Evolutionary conservation across 495 filamentous ascomycete species (phyloP), one percentile per base, ranked within the genome.

Genomic region (Echria macrotheca): DNA sequence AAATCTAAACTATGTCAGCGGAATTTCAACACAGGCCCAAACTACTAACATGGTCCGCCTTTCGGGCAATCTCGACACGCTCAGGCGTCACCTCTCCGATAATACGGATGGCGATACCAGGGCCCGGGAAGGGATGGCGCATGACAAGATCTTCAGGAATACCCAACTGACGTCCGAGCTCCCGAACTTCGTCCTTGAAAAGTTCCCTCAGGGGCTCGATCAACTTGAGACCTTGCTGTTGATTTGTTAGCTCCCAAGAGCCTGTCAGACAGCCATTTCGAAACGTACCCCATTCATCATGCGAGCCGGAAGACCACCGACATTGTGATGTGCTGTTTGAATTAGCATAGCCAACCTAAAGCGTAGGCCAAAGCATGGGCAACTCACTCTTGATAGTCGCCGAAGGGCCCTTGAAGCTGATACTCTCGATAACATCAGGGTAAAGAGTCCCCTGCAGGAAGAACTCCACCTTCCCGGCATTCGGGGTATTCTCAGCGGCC

Each of bases 251-350:
- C n/a, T n/a, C n/a, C n/a, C n/a, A n/a, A n/a, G n/a, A n/a, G n/a
- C n/a, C n/a, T n/a, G n/a, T n/a, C n/a, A n/a, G n/a, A n/a, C n/a
- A n/a, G n/a, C n/a, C n/a, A n/a, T n/a, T n/a, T n/a, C n/a, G n/a
- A n/a, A n/a, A n/a, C n/a, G n/a, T n/a, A n/a, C n/a, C n/a, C n/a
- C n/a, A n/a, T n/a, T n/a, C n/a, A n/a, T n/a, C n/a, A n/a, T n/a
- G n/a, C n/a, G n/a, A n/a, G n/a, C 60, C 10, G 72, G 76, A 12
- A 81, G 70, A 36, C 89, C 89, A 17, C 89, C 87, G 21, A 91
- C 89, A 54, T 95, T 95, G 71, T 94, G 83, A 63, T 86, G 82
- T n/a, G n/a, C n/a, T n/a, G n/a, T n/a, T n/a, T n/a, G n/a, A n/a
- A n/a, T n/a, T n/a, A n/a, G n/a, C n/a, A n/a, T n/a, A n/a, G n/a